Percentiles rank a stretch among this genome's conserved stretches.
phyloP scores from a whole-genome alignment of 345 rosid species.

The Camelina hispida region DNA sequence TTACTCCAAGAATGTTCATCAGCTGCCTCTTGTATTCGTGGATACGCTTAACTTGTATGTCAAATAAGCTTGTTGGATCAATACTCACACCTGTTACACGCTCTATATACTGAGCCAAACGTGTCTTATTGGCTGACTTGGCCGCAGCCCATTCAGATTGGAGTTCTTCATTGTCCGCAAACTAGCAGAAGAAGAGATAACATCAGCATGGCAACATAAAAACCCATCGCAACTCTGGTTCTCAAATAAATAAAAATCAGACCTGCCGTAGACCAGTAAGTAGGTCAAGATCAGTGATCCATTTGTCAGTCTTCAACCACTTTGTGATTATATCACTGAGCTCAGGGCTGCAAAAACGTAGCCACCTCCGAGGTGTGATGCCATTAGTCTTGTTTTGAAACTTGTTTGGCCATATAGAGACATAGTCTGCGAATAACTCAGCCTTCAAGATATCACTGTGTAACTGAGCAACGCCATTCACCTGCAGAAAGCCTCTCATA shows the following conservation, averaged over 20 bases:
- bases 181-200: conserved; percentile 57
- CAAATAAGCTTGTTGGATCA: conserved; percentile 84
- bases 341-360: conserved; percentile 94
- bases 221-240: conserved; percentile 15
- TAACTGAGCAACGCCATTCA: conserved; percentile 96
- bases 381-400: conserved; percentile 98
- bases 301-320: conserved; percentile 86
- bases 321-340: conserved; percentile 90
- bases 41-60: conserved; percentile 97
- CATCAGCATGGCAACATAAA: conserved; percentile 25
- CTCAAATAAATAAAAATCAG: conserved; percentile 33
- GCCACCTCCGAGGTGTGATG: conserved; percentile 97
- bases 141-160: conserved; percentile 96
- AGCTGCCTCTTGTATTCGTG: conserved; percentile 98
- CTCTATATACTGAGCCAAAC: conserved; percentile 71
- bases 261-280: conserved; percentile 87
- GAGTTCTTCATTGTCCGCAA: conserved; percentile 72
- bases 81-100: conserved; percentile 80
- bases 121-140: conserved; percentile 85
- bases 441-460: conserved; percentile 92
- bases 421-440: conserved; percentile 91
- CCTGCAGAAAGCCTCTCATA: conserved; percentile 55
- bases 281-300: conserved; percentile 89
- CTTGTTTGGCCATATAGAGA: conserved; percentile 89
- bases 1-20: conserved; percentile 84